Base-by-base conservation (phyloP, 2,329 filamentous ascomycete genomes). In the Penicillium hordei region DNA sequence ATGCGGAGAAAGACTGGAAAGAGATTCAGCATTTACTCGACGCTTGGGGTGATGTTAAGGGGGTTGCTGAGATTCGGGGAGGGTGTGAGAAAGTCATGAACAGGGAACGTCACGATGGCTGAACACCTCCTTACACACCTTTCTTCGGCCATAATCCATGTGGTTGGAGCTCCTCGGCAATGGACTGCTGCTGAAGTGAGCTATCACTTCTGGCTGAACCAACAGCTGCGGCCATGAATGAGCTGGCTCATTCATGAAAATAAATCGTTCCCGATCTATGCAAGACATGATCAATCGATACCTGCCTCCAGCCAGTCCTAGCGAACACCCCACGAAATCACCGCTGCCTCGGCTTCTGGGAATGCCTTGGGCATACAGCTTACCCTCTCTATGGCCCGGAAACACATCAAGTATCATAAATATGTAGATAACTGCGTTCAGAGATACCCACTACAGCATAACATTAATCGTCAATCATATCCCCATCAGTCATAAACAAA, bases 1-100 rank as follows among this genome's bases (percentile, higher is more conserved):
- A 78, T 36, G 74, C 78, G 15, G 67, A 73, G 59, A 67, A 65
- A 60, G 70, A 82, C 63, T 78, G 81, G 79, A 61, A 68, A 50
- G 68, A 76, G 65, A 67, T 80, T 3, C 63, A 70, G 29, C 59
- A 55, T 12, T 60, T 80, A 43, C 65, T 81, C 25, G 67, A 70
- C 38, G 74, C 71, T 49, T 81, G 78, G 79, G 64, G 73, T 21
- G 72, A 71, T 3, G 76, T 80, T 0, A 73, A 73, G 52, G 79
- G 79, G 2, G 77, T 79, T 27, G 61, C 71, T 39, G 73, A 79
- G 50, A 56, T 81, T 13, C 70, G 70, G 13, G 64, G 65, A 17
- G 67, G 72, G 15, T 81, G 79, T 62, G 70, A 74, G 54, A 71
- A 72, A 27, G 65, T 73, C 21, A 76, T 80, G 72, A 60, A 59